These are phyloP conservation scores for Magnusiomyces ingens DNA, from an alignment of 1,139 yeast species.

Conservation along the genomic window DNA sequence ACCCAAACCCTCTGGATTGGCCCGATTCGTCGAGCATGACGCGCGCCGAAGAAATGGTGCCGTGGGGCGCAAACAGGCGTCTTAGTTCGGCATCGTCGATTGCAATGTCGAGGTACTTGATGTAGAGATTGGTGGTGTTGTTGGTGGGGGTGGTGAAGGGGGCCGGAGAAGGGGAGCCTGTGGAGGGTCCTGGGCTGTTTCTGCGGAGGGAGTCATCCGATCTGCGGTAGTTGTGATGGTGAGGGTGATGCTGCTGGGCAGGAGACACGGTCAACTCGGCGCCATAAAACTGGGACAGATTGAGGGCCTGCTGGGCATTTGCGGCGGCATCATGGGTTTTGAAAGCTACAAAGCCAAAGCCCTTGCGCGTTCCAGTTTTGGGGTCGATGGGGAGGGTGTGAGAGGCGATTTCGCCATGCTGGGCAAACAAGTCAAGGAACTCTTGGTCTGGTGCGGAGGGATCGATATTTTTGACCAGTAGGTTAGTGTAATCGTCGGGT, in stretches of 20 bases:
- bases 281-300: slow-evolving; percentile 68
- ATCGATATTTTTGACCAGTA: slow-evolving; percentile 76
- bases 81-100: slow-evolving; percentile 75
- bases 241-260: slow-evolving; percentile 60
- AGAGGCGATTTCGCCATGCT: slow-evolving; percentile 52
- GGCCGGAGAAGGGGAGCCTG: neutral
- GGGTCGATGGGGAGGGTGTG: slow-evolving; percentile 73
- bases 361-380: slow-evolving; percentile 69
- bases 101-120: slow-evolving; percentile 79
- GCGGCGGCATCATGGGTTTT: slow-evolving; percentile 74
- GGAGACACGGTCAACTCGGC: slow-evolving; percentile 78
- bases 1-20: slow-evolving; percentile 88
- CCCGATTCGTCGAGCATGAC: slow-evolving; percentile 87
- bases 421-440: slow-evolving; percentile 20
- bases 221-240: neutral
- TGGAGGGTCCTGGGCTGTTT: slow-evolving; percentile 2
- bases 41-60: slow-evolving; percentile 82
- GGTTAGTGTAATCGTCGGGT: slow-evolving; percentile 55
- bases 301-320: slow-evolving; percentile 73
- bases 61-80: slow-evolving; percentile 80
- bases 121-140: slow-evolving; percentile 56
- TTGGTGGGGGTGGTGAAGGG: no score
- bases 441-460: slow-evolving; percentile 20
- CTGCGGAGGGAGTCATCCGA: neutral
- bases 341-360: slow-evolving; percentile 85